Evolutionary conservation across 805 yeast species (phyloP), one percentile per base, ranked within the genome.

Genomic region (Kuraishia borneana): DNA sequence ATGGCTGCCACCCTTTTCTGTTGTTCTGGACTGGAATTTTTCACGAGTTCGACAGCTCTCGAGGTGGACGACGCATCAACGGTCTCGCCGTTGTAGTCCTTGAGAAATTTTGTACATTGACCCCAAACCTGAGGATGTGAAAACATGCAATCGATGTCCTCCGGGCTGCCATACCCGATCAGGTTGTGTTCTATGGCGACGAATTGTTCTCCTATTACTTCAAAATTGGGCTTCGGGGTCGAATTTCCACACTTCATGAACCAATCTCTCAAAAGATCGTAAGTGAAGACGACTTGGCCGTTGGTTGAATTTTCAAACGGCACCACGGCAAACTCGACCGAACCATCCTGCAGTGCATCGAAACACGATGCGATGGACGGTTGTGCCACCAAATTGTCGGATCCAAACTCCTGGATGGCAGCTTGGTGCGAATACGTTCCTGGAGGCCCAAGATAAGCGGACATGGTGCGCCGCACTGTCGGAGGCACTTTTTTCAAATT

Each of bases 71-170:
- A 63, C 2, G 78, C 65, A 53, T 87, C 95, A 13, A 81, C 62
- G 39, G 57, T 65, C 34, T 65, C 67, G 10, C 50, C 36, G 27
- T 48, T 38, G 14, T 60, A 49, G 31, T 43, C 33, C 21, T 41
- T 33, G 28, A 82, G 50, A 60, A 83, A 92, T 17, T 60, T 52
- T 3, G 68, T 60, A 33, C 83, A 78, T 52, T 89, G 98, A 7
- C 96, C 94, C 98, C 98, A 89, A 0, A 88, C 98, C 54, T 89
- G 98, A 2, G 98, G 96, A 56, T 89, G 98, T 3, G 96, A 83
- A 58, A 83, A 83, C 14, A 89, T 68, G 21, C 65, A 70, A 12
- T 50, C 55, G 34, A 87, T 68, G 10, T 64, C 51, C 3, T 79
- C 43, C 22, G 62, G 63, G 31, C 49, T 45, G 6, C 70, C 65